Conservation (phyloP, 805 yeast species). For the Nakazawaea holstii region DNA sequence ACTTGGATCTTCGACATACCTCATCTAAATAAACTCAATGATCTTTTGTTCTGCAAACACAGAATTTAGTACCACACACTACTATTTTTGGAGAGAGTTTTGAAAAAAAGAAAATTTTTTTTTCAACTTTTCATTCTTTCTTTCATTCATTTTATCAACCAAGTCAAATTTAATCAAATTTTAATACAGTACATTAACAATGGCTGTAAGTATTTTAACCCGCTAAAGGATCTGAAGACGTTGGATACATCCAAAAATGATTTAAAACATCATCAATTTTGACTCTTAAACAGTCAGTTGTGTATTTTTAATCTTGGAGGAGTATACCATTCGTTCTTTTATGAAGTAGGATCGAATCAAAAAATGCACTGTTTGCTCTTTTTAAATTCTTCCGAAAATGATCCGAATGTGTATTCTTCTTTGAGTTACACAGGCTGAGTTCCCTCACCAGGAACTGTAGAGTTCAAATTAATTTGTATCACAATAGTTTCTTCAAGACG, state of each 20-base stretch:
- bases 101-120: background rate
- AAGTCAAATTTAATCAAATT: background rate
- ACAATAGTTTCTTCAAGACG: slow-evolving; percentile 12
- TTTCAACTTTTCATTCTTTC: background rate
- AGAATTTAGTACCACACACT: too few relatives aligned
- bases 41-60: too few relatives aligned
- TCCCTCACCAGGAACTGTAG: slow-evolving; percentile 20
- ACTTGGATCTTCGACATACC: too few relatives aligned
- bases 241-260: slow-evolving; percentile 15
- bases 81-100: too few relatives aligned
- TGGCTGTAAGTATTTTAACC: slow-evolving; percentile 8
- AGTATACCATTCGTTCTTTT: slow-evolving; percentile 13
- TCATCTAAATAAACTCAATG: too few relatives aligned
- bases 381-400: background rate
- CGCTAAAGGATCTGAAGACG: slow-evolving; percentile 29
- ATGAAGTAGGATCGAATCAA: background rate
- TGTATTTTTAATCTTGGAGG: slow-evolving; percentile 12
- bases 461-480: slow-evolving; percentile 13
- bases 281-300: slow-evolving; percentile 7
- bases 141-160: background rate
- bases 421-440: slow-evolving; percentile 25
- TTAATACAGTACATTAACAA: background rate
- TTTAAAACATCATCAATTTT: slow-evolving; percentile 5
- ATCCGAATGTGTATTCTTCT: slow-evolving; percentile 13
- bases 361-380: background rate